A percentile compares a stretch with the other conserved stretches of the same genome.
phyloP scores from a whole-genome alignment of 2,329 filamentous ascomycete species.

The Epichloe bromicola region DNA sequence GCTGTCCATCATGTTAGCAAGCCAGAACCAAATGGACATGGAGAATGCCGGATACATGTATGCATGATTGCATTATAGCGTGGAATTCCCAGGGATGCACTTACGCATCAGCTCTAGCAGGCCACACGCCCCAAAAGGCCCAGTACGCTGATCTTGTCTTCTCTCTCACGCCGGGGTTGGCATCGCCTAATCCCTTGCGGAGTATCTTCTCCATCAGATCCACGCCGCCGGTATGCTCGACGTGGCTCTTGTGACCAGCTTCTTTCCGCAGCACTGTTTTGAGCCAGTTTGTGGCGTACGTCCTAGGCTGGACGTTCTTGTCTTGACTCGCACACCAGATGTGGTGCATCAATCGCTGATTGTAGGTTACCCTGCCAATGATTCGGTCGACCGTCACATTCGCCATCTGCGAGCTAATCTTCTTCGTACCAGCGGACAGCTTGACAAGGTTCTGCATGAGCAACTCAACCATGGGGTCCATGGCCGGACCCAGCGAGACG shows the following conservation, averaged over 20 bases:
- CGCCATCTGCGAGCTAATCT: slow-evolving; percentile 76
- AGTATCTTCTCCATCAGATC: slow-evolving; percentile 80
- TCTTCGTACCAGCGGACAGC: slow-evolving; percentile 79
- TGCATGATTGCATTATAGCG: not conserved
- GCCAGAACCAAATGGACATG: not conserved
- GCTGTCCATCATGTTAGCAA: slow-evolving; percentile 26
- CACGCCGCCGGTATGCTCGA: slow-evolving; percentile 75
- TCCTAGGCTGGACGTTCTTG: slow-evolving; percentile 82
- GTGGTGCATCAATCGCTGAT: slow-evolving; percentile 70
- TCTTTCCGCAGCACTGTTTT: slow-evolving; percentile 71
- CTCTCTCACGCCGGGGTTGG: slow-evolving; percentile 83
- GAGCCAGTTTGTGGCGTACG: slow-evolving; percentile 70
- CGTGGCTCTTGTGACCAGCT: slow-evolving; percentile 60
- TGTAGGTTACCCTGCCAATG: slow-evolving; percentile 69
- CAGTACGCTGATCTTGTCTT: slow-evolving; percentile 78
- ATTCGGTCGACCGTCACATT: slow-evolving; percentile 72
- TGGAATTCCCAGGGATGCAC: slow-evolving; percentile 16
- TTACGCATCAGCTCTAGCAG: slow-evolving; percentile 59
- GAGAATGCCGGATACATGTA: no score
- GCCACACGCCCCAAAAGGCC: slow-evolving; percentile 68
- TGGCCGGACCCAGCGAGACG: slow-evolving; percentile 56
- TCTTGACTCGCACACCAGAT: slow-evolving; percentile 72
- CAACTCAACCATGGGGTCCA: slow-evolving; percentile 84
- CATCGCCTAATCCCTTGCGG: slow-evolving; percentile 75
- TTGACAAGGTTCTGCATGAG: slow-evolving; percentile 84